Conservation (phyloP, 768 basidiomycete genomes). For the Lactarius evosmus region DNA sequence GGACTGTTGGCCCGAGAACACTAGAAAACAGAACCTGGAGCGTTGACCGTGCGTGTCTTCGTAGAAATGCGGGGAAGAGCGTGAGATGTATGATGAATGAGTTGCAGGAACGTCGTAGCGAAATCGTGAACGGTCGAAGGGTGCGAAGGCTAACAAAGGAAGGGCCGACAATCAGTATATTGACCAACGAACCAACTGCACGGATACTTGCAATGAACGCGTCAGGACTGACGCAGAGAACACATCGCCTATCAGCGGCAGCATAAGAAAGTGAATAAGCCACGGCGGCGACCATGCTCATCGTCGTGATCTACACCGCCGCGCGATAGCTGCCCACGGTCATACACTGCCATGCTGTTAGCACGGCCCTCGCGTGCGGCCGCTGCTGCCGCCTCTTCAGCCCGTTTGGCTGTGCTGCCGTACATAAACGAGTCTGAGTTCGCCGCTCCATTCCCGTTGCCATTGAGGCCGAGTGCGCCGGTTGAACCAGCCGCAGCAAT, state of each 20-base stretch:
- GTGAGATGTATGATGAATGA: conserved; percentile 4
- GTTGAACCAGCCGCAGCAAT: conserved; percentile 40
- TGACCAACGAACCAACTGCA: neutral
- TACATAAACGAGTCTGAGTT: conserved; percentile 65
- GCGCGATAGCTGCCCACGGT: conserved; percentile 59
- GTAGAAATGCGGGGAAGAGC: conserved; percentile 12
- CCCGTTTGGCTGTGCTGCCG: conserved; percentile 52
- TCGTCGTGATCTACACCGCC: conserved; percentile 63
- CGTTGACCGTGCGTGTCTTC: conserved; percentile 12
- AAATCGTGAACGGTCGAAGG: conserved; percentile 9
- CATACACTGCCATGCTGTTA: conserved; percentile 61
- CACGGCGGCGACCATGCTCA: conserved; percentile 54
- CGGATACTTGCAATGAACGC: conserved; percentile 10
- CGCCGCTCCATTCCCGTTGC: conserved; percentile 38
- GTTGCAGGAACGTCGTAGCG: conserved; percentile 14
- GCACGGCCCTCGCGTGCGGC: conserved; percentile 39
- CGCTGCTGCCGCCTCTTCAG: conserved; percentile 42
- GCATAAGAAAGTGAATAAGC: conserved; percentile 64
- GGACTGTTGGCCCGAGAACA: conserved; percentile 13
- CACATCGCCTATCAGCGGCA: conserved; percentile 51
- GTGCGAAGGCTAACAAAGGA: conserved; percentile 16
- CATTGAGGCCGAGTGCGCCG: conserved; percentile 15
- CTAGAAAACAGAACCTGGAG: conserved; percentile 10
- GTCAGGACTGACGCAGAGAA: neutral
- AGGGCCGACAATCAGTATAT: neutral